Base-by-base conservation (phyloP, 129 eudicot genomes). In the Centaurea solstitialis region DNA sequence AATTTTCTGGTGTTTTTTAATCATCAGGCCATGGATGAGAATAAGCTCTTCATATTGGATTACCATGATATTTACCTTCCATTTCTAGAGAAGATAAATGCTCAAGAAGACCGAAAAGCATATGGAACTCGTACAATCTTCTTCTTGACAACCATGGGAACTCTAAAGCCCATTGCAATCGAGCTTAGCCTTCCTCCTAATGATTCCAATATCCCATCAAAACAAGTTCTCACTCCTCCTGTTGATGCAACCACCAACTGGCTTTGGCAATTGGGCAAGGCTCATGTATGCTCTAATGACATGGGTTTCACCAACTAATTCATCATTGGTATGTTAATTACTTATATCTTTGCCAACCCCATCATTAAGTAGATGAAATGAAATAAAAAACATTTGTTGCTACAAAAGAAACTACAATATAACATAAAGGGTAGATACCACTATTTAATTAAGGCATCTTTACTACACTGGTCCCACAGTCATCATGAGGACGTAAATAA, bases 281-380 rank as follows among this genome's bases (percentile, higher is more conserved):
- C 97, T 68, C 98, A 94, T 74, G 98, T 91, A 9, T 90, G 93
- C 79, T 86, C 97, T 39, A 94, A 94, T 57, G 98, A 94, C 77
- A 90, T 90, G 6, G 97, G 97, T 15, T 88, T 33, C 98, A 91
- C 79, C 98, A 94, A 80, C 98, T 94, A 12, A 86, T 90, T 74
- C 86, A 94, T 77, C 97, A 90, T 84, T 94, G 97, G 98, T 94
- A 85, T 57, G 81, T 61, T 15, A 23, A 37, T 23, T 23, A 24
- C 7, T 10, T 2, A 26, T 26, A 26, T 26, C 30, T 26, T 26
- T 26, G 30, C 30, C 30, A 26, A 26, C 30, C 30, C 30, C 30
- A 26, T 0, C 30, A 26, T 26, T 26, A 26, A 26, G 1, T 26
- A 26, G 1, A 26, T 26, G 2, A 26, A 26, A 26, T 26, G 30